Percentiles rank a stretch among this genome's conserved stretches.
phyloP scores from a whole-genome alignment of 495 filamentous ascomycete species.

The Delitschia confertaspora region DNA sequence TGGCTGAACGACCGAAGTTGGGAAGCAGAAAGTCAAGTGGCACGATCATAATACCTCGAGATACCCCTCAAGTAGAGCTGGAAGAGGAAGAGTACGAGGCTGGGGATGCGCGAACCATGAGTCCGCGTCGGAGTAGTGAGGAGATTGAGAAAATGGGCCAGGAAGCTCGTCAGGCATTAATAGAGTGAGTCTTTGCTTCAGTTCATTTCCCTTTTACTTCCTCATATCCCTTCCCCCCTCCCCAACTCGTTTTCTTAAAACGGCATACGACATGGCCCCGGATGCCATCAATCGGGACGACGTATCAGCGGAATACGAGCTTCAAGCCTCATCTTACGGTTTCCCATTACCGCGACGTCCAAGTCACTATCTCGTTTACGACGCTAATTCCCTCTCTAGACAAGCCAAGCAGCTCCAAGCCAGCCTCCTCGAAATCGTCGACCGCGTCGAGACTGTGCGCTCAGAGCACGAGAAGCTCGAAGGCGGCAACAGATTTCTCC shows the following conservation, averaged over 20 bases:
- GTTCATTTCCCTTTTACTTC: constrained; percentile 25
- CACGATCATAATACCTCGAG: constrained; percentile 70
- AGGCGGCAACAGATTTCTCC: constrained; percentile 86
- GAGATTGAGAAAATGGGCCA: constrained; percentile 78
- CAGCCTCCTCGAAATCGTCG: constrained; percentile 76
- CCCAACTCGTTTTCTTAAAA: not conserved
- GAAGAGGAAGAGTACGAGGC: constrained; percentile 61
- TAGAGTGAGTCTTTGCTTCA: constrained; percentile 49
- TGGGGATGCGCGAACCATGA: constrained; percentile 89
- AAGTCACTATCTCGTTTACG: not conserved
- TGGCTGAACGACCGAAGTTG: constrained; percentile 30
- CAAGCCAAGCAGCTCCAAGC: constrained; percentile 83
- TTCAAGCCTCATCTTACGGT: not conserved
- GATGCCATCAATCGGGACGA: constrained; percentile 9
- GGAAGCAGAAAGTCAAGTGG: constrained; percentile 64
- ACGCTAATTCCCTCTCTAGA: constrained; percentile 39
- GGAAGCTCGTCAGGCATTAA: constrained; percentile 60
- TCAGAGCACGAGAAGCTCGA: constrained; percentile 92
- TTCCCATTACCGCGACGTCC: not conserved
- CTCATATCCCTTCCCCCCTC: not conserved
- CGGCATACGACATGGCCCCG: not conserved
- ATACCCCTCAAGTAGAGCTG: constrained; percentile 58
- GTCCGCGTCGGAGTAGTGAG: constrained; percentile 78
- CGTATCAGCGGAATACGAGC: not conserved
- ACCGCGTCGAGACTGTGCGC: constrained; percentile 88